Evolutionary conservation across 257 asterid species (phyloP), one percentile per base, ranked within the genome.

Genomic region (Paraleonurus japonicus): DNA sequence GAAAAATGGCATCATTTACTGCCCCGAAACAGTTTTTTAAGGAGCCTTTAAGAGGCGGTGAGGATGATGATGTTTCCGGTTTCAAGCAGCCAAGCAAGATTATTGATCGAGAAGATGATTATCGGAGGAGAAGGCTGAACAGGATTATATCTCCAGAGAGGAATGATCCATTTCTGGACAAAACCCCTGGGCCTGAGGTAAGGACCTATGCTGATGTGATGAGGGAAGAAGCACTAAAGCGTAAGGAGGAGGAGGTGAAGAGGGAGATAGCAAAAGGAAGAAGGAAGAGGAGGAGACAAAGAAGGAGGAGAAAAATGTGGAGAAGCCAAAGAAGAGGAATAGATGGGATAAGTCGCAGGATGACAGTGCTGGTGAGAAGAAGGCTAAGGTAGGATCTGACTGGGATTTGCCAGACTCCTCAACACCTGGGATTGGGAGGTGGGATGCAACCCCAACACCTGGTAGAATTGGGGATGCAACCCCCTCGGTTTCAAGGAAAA

Each of bases 371-470:
- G 84, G 81, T 77, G 84, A 62, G 0, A 89, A 89, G 87, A 86
- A 88, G 81, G 80, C 84, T 0, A 88, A 88, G 85, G 30, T 78
- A 16, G 92, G 90, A 4, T 90, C 96, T 47, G 98, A 92, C 59
- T 92, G 98, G 98, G 98, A 92, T 78, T 51, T 86, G 73, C 98
- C 95, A 0, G 96, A 92, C 61, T 88, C 96, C 61, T 88, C 96
- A 0, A 84, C 98, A 3, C 96, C 92, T 28, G 98, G 98, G 37
- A 88, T 89, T 69, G 98, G 97, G 43, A 87, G 96, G 77, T 93
- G 98, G 98, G 98, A 90, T 84, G 97, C 98, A 0, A 93, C 97
- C 3, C 97, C 97, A 0, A 92, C 98, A 0, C 97, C 97, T 1
- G 97, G 97, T n/a, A 86, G 96, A 77, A 24, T 87, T 19, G 93